These are phyloP conservation scores for Immersiella caudata DNA, from an alignment of 495 filamentous ascomycete genomes.

Conservation along the genomic window DNA sequence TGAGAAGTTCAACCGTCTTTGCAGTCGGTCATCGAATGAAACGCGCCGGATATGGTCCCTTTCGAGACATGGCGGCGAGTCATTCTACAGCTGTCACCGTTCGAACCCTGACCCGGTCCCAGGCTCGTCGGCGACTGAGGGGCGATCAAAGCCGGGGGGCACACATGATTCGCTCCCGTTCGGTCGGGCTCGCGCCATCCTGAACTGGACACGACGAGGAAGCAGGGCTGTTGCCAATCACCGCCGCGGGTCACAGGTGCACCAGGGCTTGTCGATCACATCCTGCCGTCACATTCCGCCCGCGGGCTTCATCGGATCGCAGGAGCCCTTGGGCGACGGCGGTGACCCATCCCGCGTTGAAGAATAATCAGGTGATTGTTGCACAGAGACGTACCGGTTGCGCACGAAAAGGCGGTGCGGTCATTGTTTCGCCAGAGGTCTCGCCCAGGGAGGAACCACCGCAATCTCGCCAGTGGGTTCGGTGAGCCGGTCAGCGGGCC, in stretches of 20 bases:
- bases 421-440: conserved; percentile 1
- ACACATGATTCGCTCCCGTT: neutral
- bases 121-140: neutral
- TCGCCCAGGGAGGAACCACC: neutral
- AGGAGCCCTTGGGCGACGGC: neutral
- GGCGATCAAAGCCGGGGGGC: neutral
- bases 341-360: conserved; percentile 4
- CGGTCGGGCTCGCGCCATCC: neutral
- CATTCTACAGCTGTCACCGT: neutral
- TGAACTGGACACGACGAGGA: neutral
- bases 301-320: neutral
- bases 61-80: neutral
- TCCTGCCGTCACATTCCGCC: neutral
- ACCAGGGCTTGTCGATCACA: neutral
- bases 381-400: neutral
- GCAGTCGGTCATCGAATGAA: neutral
- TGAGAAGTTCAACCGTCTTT: neutral
- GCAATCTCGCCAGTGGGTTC: conserved; percentile 13
- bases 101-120: neutral
- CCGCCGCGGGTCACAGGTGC: neutral
- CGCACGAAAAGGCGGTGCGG: neutral
- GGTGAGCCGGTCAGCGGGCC: neutral
- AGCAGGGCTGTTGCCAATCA: neutral
- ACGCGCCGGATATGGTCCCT: neutral
- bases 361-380: conserved; percentile 8